A percentile compares a stretch with the other conserved stretches of the same genome.
phyloP scores from a whole-genome alignment of 306 rosid genomes.

The Gastrolobium bilobum region DNA sequence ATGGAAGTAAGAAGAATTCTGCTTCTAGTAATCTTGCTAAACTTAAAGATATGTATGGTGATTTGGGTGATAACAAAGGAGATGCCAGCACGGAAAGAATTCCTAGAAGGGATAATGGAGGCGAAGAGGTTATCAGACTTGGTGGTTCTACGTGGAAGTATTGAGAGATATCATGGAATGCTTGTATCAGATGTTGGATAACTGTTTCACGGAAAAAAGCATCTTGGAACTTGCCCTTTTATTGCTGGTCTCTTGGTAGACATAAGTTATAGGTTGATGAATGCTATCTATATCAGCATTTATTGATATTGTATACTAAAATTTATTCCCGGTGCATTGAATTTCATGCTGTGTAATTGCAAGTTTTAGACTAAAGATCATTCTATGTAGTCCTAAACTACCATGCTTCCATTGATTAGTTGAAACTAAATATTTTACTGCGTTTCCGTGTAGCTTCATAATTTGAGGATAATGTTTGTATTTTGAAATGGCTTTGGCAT shows the following conservation, averaged over 20 bases:
- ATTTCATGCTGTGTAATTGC: conserved; percentile 53
- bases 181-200: conserved; percentile 38
- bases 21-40: conserved; percentile 91
- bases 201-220: conserved; percentile 32
- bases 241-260: conserved; percentile 35
- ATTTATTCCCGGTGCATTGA: conserved; percentile 41
- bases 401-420: conserved; percentile 33
- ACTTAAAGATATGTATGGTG: conserved; percentile 92
- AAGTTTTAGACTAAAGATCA: conserved; percentile 36
- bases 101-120: conserved; percentile 66
- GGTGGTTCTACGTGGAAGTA: conserved; percentile 69
- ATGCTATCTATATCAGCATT: conserved; percentile 44
- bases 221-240: conserved; percentile 36
- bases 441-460: not conserved
- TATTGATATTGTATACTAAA: conserved; percentile 57
- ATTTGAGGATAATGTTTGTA: not conserved
- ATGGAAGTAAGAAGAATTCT: conserved; percentile 65
- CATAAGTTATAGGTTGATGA: conserved; percentile 37
- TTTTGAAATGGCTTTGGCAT: not conserved
- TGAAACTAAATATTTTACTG: not conserved
- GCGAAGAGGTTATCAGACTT: conserved; percentile 92
- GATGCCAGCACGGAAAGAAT: conserved; percentile 62
- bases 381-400: conserved; percentile 37
- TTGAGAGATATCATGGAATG: conserved; percentile 44
- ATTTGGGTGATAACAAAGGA: conserved; percentile 69